Base-by-base conservation (phyloP, 1,139 yeast species). In the Nadsonia starkeyi-henricii region DNA sequence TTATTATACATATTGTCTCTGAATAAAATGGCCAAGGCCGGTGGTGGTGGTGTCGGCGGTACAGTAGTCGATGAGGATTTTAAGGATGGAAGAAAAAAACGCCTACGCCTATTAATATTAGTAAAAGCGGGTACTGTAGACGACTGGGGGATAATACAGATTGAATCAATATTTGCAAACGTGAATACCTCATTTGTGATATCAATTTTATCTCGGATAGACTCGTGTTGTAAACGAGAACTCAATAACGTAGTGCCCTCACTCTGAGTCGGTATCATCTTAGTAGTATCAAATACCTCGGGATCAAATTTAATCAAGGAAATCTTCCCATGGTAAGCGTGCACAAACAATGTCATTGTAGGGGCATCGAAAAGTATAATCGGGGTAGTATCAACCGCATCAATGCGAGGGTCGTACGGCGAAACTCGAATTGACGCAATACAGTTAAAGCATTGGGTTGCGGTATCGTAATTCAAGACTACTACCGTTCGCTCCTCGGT, bases 401-500 rank as follows among this genome's bases (percentile, higher is more conserved):
- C 39, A 9, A 33, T 33, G 9, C 39, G 9, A 3, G 39, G 17
- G 12, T 33, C 39, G 39, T 33, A 33, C 4, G 39, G 21, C 2
- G 21, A 26, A 15, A n/a, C 30, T 2, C 30, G 8, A 19, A 21
- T 15, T 2, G 7, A 47, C 1, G 39, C 36, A n/a, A 30, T 2
- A 28, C 36, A 8, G 19, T 23, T 26, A 9, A 7, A 41, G 28
- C 28, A 23, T 23, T 9, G 28, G n/a, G 13, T n/a, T 3, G 17
- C 28, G 17, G 4, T 8, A 13, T n/a, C 12, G 12, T 3, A 17
- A n/a, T 33, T 20, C 15, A 15, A 28, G 7, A 20, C 28, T 8
- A 30, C 19, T 2, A 30, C 37, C 5, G 36, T 19, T 33, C 47
- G 13, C 36, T 46, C 51, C 19, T 48, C 51, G 15, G 42, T 23